Base-by-base conservation (phyloP, 345 rosid species). In the Eucalyptus rudis region DNA sequence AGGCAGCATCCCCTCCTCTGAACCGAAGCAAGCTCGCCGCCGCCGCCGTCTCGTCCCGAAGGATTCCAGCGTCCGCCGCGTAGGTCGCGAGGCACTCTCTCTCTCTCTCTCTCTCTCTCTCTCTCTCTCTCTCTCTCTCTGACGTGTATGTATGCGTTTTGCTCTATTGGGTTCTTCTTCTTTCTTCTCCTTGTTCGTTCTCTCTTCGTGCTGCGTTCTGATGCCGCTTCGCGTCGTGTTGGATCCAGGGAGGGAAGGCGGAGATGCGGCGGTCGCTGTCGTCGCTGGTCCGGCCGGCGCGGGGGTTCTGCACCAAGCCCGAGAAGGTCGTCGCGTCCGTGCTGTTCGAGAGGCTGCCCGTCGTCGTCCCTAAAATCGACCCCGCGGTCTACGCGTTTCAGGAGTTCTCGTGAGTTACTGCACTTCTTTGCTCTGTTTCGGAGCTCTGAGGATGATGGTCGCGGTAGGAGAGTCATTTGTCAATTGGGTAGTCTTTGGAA, bases 321-420 rank as follows among this genome's bases (percentile, higher is more conserved):
- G 96, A 95, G 43, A 94, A 95, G 90, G 92, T 98, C 47, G 95
- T 97, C 49, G 98, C 99, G 36, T 97, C 98, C n/a, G 99, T 98
- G 29, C 92, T 97, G 68, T 98, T 98, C 86, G 99, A 97, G 96
- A 94, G 99, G 90, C 90, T 97, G 86, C 99, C 98, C 5, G 97
- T 98, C 71, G 98, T 98, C 71, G 90, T 97, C 68, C 99, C 99
- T 33, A 94, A 96, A 92, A 95, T 97, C 47, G 99, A 98, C 89
- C 98, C 99, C 19, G 94, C 93, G 79, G 96, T 96, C 71, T 97
- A 95, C 91, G 95, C 98, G 56, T 98, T 98, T 86, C 97, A 94
- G 91, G 99, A 98, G 96, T 98, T 98, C 93, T 96, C 97, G 99
- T 97, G 88, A 95, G 96, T 88, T 86, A 56, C 40, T 59, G 80